These are phyloP conservation scores for Ganoderma leucocontextum DNA, from an alignment of 1,284 basidiomycete species.

Conservation along the genomic window DNA sequence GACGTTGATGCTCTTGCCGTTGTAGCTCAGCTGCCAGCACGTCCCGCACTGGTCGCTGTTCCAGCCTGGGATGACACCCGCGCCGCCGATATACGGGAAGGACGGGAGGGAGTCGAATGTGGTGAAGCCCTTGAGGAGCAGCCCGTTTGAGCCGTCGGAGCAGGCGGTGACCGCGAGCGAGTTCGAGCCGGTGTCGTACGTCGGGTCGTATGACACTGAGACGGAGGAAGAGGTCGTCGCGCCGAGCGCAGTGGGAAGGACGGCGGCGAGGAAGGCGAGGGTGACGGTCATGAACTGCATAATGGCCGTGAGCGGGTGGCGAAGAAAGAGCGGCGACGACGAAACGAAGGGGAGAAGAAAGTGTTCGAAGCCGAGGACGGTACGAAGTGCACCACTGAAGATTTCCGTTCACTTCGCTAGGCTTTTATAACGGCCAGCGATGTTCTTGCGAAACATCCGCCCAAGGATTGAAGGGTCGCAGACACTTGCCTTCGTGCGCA, in stretches of 20 bases:
- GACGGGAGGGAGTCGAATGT: conserved; percentile 56
- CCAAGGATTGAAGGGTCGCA: not conserved
- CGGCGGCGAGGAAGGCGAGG: conserved; percentile 2
- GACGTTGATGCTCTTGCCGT: conserved; percentile 47
- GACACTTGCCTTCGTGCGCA: not conserved
- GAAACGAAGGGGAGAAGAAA: not conserved
- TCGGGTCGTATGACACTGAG: conserved; percentile 49
- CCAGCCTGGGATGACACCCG: conserved; percentile 48
- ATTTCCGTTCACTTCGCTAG: not conserved
- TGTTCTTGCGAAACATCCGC: not conserved
- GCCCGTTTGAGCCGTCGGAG: conserved; percentile 54
- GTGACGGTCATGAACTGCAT: conserved; percentile 25
- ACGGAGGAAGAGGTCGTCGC: conserved; percentile 39
- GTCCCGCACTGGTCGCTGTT: conserved; percentile 54
- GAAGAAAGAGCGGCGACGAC: not conserved
- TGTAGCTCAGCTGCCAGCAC: conserved; percentile 54
- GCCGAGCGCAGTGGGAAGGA: not conserved
- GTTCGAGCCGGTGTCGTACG: conserved; percentile 48
- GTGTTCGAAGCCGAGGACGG: not conserved
- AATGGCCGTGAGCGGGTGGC: not conserved
- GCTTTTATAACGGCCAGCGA: not conserved
- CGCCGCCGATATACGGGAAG: conserved; percentile 60
- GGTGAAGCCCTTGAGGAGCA: conserved; percentile 36
- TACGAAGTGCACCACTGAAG: conserved; percentile 2
- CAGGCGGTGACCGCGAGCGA: conserved; percentile 53